These are phyloP conservation scores for Suillus alpinus DNA, from an alignment of 768 basidiomycete genomes.

Conservation along the genomic window DNA sequence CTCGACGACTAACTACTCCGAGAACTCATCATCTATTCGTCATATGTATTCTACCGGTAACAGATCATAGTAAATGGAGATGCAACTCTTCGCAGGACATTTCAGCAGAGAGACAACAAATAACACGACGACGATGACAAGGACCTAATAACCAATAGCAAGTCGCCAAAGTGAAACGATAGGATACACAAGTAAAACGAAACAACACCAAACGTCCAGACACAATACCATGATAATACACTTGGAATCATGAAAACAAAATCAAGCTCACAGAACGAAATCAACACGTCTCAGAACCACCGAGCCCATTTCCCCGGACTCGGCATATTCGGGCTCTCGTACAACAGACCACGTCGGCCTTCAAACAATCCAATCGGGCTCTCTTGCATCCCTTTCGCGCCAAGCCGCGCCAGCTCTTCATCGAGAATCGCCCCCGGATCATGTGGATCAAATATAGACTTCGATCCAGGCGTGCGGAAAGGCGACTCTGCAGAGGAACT, in stretches of 20 bases:
- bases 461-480: slow-evolving; percentile 47
- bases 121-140: background rate
- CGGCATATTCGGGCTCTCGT: slow-evolving; percentile 67
- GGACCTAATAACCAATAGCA: background rate
- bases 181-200: background rate
- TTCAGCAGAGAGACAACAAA: background rate
- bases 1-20: background rate
- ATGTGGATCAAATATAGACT: slow-evolving; percentile 63
- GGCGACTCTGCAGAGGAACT: slow-evolving; percentile 35
- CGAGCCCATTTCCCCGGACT: slow-evolving; percentile 54
- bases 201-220: background rate
- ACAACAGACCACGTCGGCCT: slow-evolving; percentile 54
- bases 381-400: slow-evolving; percentile 41
- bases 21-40: background rate
- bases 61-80: background rate
- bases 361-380: slow-evolving; percentile 72
- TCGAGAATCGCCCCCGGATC: slow-evolving; percentile 67
- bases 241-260: background rate
- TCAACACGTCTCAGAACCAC: slow-evolving; percentile 41
- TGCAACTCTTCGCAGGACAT: background rate
- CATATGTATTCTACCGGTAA: background rate
- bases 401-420: slow-evolving; percentile 64
- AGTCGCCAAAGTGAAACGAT: background rate
- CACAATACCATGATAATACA: background rate
- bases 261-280: background rate